These are phyloP conservation scores for Geotrichum reessii DNA, from an alignment of 1,139 yeast species.

Conservation along the genomic window DNA sequence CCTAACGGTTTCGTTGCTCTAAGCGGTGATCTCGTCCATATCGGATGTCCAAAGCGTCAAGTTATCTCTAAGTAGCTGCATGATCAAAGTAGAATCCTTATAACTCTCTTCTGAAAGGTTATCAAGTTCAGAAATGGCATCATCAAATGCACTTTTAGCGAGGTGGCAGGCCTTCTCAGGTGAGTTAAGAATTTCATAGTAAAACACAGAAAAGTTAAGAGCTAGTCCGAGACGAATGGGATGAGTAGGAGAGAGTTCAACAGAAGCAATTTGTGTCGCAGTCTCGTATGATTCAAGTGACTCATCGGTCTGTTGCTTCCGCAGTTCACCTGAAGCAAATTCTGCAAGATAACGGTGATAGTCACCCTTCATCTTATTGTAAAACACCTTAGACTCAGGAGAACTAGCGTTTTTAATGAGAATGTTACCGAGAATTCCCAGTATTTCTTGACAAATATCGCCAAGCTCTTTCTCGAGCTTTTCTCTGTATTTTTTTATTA, in stretches of 20 bases:
- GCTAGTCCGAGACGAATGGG: constrained; percentile 98
- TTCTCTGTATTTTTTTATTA: constrained; percentile 75
- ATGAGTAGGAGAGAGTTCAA: constrained; percentile 96
- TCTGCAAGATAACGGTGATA: constrained; percentile 98
- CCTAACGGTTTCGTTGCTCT: constrained; percentile 47
- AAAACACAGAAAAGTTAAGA: constrained; percentile 93
- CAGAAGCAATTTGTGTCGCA: constrained; percentile 94
- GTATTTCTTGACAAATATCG: constrained; percentile 89
- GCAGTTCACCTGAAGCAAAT: constrained; percentile 84
- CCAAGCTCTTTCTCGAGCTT: constrained; percentile 92
- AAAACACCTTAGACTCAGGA: constrained; percentile 96
- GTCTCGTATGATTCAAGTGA: constrained; percentile 92
- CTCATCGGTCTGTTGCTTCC: constrained; percentile 87
- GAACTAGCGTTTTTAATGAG: constrained; percentile 89
- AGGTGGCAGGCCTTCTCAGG: constrained; percentile 98
- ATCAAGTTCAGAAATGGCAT: constrained; percentile 97
- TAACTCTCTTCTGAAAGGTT: constrained; percentile 95
- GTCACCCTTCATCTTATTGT: constrained; percentile 99
- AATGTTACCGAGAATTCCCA: constrained; percentile 79
- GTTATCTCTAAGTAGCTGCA: constrained; percentile 98
- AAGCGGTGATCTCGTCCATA: constrained; percentile 69
- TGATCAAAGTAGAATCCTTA: constrained; percentile 95
- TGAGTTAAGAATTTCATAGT: constrained; percentile 94
- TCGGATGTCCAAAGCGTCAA: constrained; percentile 97
- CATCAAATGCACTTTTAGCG: constrained; percentile 98